A percentile compares a stretch with the other conserved stretches of the same genome.
phyloP scores from a whole-genome alignment of 2,329 filamentous ascomycete genomes.

The Alternaria sp. region DNA sequence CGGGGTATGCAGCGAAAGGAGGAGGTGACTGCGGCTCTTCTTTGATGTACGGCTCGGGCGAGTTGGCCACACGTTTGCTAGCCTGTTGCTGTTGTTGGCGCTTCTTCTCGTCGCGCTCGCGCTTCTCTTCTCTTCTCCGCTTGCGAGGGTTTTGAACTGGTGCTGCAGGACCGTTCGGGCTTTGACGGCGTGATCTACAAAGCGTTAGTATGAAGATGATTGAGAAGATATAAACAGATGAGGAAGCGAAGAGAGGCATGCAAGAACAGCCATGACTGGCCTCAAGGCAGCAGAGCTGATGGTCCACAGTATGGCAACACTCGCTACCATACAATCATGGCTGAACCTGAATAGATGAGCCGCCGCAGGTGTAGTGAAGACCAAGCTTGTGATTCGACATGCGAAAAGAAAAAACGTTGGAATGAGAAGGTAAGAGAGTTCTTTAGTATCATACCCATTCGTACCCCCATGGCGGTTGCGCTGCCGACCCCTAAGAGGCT shows the following conservation, averaged over 20 bases:
- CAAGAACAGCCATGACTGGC: not conserved
- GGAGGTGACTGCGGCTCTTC: slow-evolving; percentile 70
- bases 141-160: slow-evolving; percentile 60
- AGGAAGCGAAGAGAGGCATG: not conserved
- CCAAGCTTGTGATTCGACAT: not conserved
- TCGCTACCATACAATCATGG: not conserved
- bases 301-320: not conserved
- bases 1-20: slow-evolving; percentile 57
- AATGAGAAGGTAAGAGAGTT: slow-evolving; percentile 26
- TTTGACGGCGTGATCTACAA: slow-evolving; percentile 51
- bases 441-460: slow-evolving; percentile 43
- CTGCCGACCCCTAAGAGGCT: slow-evolving; percentile 37
- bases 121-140: slow-evolving; percentile 58
- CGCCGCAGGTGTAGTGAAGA: not conserved
- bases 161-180: slow-evolving; percentile 54
- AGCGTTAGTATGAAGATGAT: slow-evolving; percentile 22
- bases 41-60: slow-evolving; percentile 65
- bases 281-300: not conserved
- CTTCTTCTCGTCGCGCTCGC: slow-evolving; percentile 44
- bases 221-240: not conserved
- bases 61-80: slow-evolving; percentile 44
- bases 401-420: slow-evolving; percentile 26
- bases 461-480: slow-evolving; percentile 35
- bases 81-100: slow-evolving; percentile 38
- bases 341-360: not conserved